Evolutionary conservation across 2,329 filamentous ascomycete genomes (phyloP).

Genomic region (Botrytis galanthina): DNA sequence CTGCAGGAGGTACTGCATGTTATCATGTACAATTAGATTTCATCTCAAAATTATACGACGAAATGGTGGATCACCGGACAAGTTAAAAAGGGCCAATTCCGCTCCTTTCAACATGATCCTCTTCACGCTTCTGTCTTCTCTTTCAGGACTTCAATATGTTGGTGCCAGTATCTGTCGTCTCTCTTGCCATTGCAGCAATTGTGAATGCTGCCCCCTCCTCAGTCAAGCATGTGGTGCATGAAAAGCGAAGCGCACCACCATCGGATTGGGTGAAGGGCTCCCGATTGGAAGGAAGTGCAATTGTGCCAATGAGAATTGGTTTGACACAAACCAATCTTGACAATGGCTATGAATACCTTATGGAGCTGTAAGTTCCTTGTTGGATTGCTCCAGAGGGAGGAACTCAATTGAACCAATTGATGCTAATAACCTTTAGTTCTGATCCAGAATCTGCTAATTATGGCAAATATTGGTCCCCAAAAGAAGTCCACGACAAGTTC

Average conservation of each 20-base stretch:
- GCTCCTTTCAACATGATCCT: not conserved
- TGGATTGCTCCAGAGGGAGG: too few relatives aligned
- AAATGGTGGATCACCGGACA: not conserved
- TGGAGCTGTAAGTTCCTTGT: conserved; percentile 37
- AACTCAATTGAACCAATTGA: not conserved
- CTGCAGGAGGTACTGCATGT: conserved; percentile 7
- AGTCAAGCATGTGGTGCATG: conserved; percentile 26
- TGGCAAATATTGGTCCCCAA: conserved; percentile 26
- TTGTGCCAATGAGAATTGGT: conserved; percentile 46
- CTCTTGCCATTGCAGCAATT: conserved; percentile 22
- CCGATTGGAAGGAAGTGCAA: conserved; percentile 26
- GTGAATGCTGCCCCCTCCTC: conserved; percentile 22
- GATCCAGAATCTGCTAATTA: conserved; percentile 30
- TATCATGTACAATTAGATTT: not conserved
- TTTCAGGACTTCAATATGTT: conserved; percentile 19
- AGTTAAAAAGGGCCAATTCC: conserved; percentile 11
- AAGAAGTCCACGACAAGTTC: conserved; percentile 34
- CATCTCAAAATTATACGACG: not conserved
- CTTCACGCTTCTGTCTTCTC: not conserved
- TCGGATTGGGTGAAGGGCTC: conserved; percentile 28
- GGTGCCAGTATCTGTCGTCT: conserved; percentile 10
- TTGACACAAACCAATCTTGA: conserved; percentile 46
- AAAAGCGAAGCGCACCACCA: conserved; percentile 24
- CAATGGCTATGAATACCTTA: conserved; percentile 43
- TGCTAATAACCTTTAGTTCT: conserved; percentile 22